Conservation (phyloP, 768 basidiomycete species). For the Trametes cinnabarina region DNA sequence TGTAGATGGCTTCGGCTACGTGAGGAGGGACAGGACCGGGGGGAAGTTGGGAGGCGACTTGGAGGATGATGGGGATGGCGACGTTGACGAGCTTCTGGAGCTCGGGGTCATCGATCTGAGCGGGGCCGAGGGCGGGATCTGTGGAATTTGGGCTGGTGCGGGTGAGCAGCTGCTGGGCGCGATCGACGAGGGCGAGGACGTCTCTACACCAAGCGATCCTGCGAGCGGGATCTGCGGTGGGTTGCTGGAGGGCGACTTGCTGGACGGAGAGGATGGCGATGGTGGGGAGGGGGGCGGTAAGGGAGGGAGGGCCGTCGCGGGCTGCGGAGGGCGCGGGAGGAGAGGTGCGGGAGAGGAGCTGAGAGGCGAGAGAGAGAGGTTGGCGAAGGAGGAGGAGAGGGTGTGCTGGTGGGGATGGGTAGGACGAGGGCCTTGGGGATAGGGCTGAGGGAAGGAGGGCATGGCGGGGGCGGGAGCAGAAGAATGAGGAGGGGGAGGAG, state of each 20-base stretch:
- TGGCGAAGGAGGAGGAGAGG: slow-evolving; percentile 21
- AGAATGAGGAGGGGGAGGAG: not conserved
- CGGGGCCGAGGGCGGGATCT: slow-evolving; percentile 41
- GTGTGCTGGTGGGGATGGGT: slow-evolving; percentile 3
- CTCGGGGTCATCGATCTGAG: slow-evolving; percentile 54
- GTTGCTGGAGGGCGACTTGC: slow-evolving; percentile 49
- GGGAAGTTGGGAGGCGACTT: slow-evolving; percentile 44
- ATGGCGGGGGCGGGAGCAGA: not conserved
- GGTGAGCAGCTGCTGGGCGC: slow-evolving; percentile 36
- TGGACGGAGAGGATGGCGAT: slow-evolving; percentile 55
- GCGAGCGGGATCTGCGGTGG: slow-evolving; percentile 54
- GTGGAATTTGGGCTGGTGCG: slow-evolving; percentile 33
- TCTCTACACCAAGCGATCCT: slow-evolving; percentile 81
- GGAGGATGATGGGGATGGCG: slow-evolving; percentile 65
- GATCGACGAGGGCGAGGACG: slow-evolving; percentile 76
- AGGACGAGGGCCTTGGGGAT: not conserved
- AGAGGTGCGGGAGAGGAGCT: slow-evolving; percentile 23
- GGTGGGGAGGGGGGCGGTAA: slow-evolving; percentile 71
- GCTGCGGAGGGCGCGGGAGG: slow-evolving; percentile 23
- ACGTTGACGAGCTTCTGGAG: slow-evolving; percentile 59
- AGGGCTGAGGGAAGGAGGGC: slow-evolving; percentile 10
- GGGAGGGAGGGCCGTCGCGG: slow-evolving; percentile 39
- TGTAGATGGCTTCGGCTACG: slow-evolving; percentile 71
- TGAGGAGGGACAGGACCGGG: slow-evolving; percentile 38
- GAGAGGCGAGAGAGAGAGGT: slow-evolving; percentile 16